These are phyloP conservation scores for Babesia microti DNA, from an alignment of 169 alveolate genomes.

Conservation along the genomic window DNA sequence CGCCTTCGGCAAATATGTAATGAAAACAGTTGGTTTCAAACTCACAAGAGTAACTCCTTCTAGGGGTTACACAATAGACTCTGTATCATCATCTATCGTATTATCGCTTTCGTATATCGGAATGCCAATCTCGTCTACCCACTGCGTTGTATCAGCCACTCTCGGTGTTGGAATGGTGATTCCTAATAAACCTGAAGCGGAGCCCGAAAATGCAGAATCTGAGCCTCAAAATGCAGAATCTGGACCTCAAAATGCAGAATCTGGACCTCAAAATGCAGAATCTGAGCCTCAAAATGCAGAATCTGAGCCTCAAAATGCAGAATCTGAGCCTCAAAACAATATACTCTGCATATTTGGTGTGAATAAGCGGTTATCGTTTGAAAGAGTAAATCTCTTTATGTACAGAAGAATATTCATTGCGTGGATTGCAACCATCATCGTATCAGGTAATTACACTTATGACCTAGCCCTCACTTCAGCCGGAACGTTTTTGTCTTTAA, in stretches of 20 bases:
- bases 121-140: slow-evolving; percentile 74
- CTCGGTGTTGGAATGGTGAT: slow-evolving; percentile 69
- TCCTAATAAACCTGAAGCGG: slow-evolving; percentile 9
- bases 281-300: slow-evolving; percentile 5
- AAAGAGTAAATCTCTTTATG: slow-evolving; percentile 31
- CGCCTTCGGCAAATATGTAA: slow-evolving; percentile 65
- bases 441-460: slow-evolving; percentile 20
- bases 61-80: slow-evolving; percentile 69
- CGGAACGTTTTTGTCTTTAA: not conserved
- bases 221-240: not conserved
- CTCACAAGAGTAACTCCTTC: slow-evolving; percentile 67
- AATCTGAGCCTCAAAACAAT: slow-evolving; percentile 1
- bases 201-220: slow-evolving; percentile 1
- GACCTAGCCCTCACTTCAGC: not conserved
- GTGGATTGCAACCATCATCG: slow-evolving; percentile 42
- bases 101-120: slow-evolving; percentile 64
- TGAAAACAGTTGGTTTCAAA: slow-evolving; percentile 62
- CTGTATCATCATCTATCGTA: slow-evolving; percentile 63
- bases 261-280: not conserved
- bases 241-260: not conserved
- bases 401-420: slow-evolving; percentile 37
- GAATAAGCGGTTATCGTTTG: slow-evolving; percentile 10
- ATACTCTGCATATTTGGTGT: not conserved
- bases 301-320: slow-evolving; percentile 1
- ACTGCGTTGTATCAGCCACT: slow-evolving; percentile 69